Evolutionary conservation across 306 rosid species (phyloP).

Genomic region (Ziziphus jujuba): DNA sequence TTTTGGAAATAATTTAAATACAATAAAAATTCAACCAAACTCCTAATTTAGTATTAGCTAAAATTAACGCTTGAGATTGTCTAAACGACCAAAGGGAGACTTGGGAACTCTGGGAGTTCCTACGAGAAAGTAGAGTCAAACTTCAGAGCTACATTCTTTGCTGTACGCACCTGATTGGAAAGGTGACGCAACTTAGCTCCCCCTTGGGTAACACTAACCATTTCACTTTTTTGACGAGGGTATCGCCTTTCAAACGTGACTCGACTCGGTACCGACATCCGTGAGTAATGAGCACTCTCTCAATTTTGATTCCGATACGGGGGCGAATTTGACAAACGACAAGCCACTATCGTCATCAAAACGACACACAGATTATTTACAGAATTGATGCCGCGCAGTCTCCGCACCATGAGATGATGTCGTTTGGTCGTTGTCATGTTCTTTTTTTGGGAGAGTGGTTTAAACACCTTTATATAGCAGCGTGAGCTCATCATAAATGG

Average conservation of each 20-base stretch:
- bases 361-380: neutral
- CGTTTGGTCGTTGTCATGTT: conserved; percentile 4
- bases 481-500: too few relatives aligned
- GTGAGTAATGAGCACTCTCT: neutral
- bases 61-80: too few relatives aligned
- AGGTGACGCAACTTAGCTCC: conserved; percentile 11
- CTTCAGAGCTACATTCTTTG: neutral
- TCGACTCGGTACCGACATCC: neutral
- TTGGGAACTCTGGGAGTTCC: neutral
- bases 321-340: neutral
- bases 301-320: neutral
- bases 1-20: too few relatives aligned
- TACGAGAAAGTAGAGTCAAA: neutral
- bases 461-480: conserved; percentile 32
- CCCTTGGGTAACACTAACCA: neutral
- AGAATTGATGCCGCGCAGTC: neutral
- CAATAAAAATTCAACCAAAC: too few relatives aligned
- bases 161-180: neutral
- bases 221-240: neutral
- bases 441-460: conserved; percentile 15
- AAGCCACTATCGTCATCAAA: neutral
- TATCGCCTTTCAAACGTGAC: neutral
- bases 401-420: neutral
- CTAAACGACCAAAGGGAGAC: neutral
- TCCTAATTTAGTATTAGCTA: too few relatives aligned